A percentile compares a stretch with the other conserved stretches of the same genome.
These are phyloP conservation scores for Speleostelium caveatum DNA, from an alignment of 78 protist genomes.

Conservation along the genomic window DNA sequence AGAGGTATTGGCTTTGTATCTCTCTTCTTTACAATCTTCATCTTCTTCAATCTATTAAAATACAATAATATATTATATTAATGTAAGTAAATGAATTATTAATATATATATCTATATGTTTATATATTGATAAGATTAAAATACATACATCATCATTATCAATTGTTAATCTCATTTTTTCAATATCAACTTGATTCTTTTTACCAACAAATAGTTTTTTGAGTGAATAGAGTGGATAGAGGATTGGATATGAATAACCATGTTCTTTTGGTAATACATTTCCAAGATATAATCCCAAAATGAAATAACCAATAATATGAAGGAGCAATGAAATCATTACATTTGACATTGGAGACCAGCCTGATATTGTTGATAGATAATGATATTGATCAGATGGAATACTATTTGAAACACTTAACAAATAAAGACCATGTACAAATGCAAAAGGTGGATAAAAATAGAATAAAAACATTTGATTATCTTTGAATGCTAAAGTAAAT, in stretches of 20 bases:
- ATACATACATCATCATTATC: constrained; percentile 5
- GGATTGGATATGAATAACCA: constrained; percentile 12
- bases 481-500: too few species aligned
- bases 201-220: neutral
- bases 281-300: constrained; percentile 17
- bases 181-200: neutral
- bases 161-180: neutral
- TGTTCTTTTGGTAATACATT: constrained; percentile 43
- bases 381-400: neutral
- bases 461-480: too few species aligned
- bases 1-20: neutral
- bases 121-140: neutral
- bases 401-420: neutral
- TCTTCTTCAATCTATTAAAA: constrained; percentile 19
- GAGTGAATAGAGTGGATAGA: constrained; percentile 26
- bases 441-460: constrained; percentile 42
- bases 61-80: too few species aligned
- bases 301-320: constrained; percentile 7
- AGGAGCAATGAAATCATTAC: neutral
- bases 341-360: neutral
- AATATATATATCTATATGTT: too few species aligned
- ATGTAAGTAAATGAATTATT: neutral
- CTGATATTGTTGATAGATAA: neutral
- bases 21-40: constrained; percentile 22
- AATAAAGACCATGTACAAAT: constrained; percentile 26